phyloP scores from a whole-genome alignment of 2,329 filamentous ascomycete genomes.

The Epichloe festucae region DNA sequence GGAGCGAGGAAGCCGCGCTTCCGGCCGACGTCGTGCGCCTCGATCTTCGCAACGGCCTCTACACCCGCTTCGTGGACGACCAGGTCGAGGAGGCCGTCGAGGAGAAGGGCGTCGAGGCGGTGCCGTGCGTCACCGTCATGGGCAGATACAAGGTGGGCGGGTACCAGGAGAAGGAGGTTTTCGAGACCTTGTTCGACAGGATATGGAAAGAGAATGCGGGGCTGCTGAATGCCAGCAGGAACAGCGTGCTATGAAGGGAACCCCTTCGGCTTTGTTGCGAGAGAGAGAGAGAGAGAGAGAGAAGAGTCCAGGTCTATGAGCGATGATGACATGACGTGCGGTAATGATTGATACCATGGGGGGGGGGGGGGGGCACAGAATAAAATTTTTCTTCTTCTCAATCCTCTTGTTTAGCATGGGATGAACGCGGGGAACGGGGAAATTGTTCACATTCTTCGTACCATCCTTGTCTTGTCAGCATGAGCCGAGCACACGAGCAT shows the following conservation, averaged over 20 bases:
- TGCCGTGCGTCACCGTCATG: conserved; percentile 64
- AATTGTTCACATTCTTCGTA: too few relatives aligned
- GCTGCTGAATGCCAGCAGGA: background rate
- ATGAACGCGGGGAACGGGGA: too few relatives aligned
- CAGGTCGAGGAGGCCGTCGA: conserved; percentile 17
- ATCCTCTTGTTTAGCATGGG: too few relatives aligned
- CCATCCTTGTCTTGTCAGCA: too few relatives aligned
- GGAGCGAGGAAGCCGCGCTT: conserved; percentile 19
- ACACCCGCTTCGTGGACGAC: conserved; percentile 17
- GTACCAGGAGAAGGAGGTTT: conserved; percentile 53
- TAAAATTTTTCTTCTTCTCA: too few relatives aligned
- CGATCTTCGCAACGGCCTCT: conserved; percentile 18
- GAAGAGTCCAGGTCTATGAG: too few relatives aligned
- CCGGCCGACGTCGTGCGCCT: conserved; percentile 13
- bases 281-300: too few relatives aligned
- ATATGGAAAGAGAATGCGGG: conserved; percentile 20
- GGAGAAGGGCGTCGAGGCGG: conserved; percentile 40
- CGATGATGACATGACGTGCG: background rate
- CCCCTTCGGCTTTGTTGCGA: too few relatives aligned
- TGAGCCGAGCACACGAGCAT: too few relatives aligned
- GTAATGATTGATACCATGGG: background rate
- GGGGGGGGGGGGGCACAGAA: too few relatives aligned
- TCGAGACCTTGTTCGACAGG: conserved; percentile 53
- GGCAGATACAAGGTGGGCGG: conserved; percentile 56
- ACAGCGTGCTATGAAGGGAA: too few relatives aligned